These are phyloP conservation scores for Citrullus mucosospermus DNA, from an alignment of 306 rosid genomes.

Conservation along the genomic window DNA sequence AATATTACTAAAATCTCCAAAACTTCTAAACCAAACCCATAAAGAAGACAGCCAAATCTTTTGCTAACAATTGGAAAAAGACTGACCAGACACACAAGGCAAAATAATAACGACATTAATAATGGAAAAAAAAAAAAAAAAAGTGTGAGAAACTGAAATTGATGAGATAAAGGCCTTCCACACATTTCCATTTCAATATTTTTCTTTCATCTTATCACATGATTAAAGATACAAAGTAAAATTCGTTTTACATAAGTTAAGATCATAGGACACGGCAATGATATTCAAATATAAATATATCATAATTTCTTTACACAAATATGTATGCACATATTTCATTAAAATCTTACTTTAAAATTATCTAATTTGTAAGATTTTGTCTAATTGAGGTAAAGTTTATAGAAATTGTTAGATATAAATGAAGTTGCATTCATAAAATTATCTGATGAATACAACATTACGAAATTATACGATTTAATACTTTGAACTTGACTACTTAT, in stretches of 20 bases:
- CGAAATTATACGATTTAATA: too few relatives aligned
- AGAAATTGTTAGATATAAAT: too few relatives aligned
- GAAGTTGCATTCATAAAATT: too few relatives aligned
- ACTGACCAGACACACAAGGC: not conserved
- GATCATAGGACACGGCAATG: not conserved
- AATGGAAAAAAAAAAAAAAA: too few relatives aligned
- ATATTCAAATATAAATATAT: too few relatives aligned
- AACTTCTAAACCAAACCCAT: not conserved
- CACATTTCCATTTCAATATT: not conserved
- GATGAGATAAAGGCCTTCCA: not conserved
- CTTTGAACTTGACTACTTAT: too few relatives aligned
- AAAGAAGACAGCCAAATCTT: not conserved
- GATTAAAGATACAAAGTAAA: not conserved
- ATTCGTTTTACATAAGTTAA: not conserved
- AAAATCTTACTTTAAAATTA: too few relatives aligned
- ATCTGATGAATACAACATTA: too few relatives aligned
- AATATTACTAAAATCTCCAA: not conserved
- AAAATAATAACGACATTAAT: not conserved
- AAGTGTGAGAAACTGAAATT: not conserved
- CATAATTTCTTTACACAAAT: too few relatives aligned
- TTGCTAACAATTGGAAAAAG: not conserved
- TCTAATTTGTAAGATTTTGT: too few relatives aligned
- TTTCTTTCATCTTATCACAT: not conserved
- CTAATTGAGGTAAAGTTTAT: too few relatives aligned
- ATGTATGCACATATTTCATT: too few relatives aligned